Conservation (phyloP, 768 basidiomycete species). For the Termitomyces sp. region DNA sequence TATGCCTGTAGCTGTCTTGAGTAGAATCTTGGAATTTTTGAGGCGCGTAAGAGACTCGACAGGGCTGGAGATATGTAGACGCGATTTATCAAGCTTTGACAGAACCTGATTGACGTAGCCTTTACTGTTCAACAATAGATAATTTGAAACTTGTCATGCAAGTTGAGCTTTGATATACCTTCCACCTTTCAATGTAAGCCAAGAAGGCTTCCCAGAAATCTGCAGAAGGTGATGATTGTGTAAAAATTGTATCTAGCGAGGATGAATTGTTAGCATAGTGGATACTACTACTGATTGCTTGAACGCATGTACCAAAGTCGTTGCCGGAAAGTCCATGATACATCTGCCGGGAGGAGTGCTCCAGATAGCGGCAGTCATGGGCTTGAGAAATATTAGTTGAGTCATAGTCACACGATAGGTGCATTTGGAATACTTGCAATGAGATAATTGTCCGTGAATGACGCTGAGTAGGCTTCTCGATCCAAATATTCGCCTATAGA, state of each 20-base stretch:
- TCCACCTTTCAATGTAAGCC: constrained; percentile 70
- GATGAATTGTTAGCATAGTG: neutral
- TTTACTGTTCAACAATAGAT: constrained; percentile 31
- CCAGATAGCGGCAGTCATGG: constrained; percentile 81
- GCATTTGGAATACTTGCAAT: constrained; percentile 40
- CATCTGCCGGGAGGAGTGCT: constrained; percentile 70
- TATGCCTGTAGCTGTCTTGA: constrained; percentile 44
- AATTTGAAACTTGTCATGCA: neutral
- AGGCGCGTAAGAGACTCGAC: constrained; percentile 34
- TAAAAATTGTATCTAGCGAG: constrained; percentile 56
- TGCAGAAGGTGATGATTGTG: constrained; percentile 73
- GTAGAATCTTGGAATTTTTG: constrained; percentile 25
- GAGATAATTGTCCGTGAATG: constrained; percentile 70
- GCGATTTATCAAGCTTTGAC: constrained; percentile 41
- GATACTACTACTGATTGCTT: neutral
- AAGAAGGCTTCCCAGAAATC: constrained; percentile 61
- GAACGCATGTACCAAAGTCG: constrained; percentile 43
- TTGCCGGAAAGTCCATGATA: constrained; percentile 64
- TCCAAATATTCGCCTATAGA: constrained; percentile 57
- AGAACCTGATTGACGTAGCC: constrained; percentile 65
- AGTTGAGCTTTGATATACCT: constrained; percentile 35
- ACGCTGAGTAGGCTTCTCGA: constrained; percentile 58
- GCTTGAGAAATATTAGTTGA: constrained; percentile 32
- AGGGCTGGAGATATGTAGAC: constrained; percentile 56
- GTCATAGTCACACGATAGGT: neutral